phyloP scores from a whole-genome alignment of 768 basidiomycete genomes.

The Sarcomyxa edulis region DNA sequence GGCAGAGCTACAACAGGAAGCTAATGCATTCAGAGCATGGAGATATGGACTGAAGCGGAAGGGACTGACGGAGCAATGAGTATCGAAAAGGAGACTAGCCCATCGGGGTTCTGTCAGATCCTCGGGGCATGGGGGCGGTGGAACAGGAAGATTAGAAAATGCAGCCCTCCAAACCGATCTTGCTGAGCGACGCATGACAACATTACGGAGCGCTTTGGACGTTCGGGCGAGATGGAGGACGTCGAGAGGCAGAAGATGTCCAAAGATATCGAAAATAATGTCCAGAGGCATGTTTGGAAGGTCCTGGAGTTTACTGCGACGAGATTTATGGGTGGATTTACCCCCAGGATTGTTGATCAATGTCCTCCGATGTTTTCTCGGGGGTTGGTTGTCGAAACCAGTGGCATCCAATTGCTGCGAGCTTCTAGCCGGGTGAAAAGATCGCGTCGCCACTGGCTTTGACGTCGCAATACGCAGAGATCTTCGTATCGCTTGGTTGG shows the following conservation, averaged over 20 bases:
- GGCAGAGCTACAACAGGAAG: conserved; percentile 4
- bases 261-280: conserved; percentile 33
- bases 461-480: too few species aligned
- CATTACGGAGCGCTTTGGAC: conserved; percentile 39
- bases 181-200: conserved; percentile 42
- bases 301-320: conserved; percentile 6
- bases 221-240: conserved; percentile 45
- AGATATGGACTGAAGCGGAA: neutral
- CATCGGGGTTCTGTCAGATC: conserved; percentile 47
- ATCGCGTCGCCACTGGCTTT: too few species aligned
- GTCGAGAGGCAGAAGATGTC: conserved; percentile 43
- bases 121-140: conserved; percentile 42
- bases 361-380: too few species aligned
- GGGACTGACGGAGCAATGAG: conserved; percentile 39
- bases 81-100: conserved; percentile 46
- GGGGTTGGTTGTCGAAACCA: too few species aligned
- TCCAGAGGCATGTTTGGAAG: conserved; percentile 10
- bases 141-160: conserved; percentile 30
- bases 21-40: neutral
- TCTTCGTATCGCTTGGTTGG: too few species aligned
- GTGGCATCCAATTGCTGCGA: too few species aligned
- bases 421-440: too few species aligned
- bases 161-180: conserved; percentile 44
- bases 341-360: too few species aligned
- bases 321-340: too few species aligned